Evolutionary conservation across 2,329 filamentous ascomycete species (phyloP), one percentile per base, ranked within the genome.

Genomic region (Penicillium sp.): DNA sequence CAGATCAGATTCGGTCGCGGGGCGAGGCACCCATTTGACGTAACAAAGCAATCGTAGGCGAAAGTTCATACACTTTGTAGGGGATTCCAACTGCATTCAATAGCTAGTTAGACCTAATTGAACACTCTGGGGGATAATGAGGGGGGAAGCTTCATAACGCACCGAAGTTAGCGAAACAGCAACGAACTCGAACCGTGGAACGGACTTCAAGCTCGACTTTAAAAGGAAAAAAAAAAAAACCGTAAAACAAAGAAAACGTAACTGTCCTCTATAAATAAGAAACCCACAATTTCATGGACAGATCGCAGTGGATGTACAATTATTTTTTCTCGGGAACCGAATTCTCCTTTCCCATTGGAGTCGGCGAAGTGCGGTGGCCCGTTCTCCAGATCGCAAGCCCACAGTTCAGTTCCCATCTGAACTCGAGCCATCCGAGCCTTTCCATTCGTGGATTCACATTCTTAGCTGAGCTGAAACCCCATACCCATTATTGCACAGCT

Each of bases 381-480:
- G 45, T 57, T 57, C 60, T 60, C 55, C 55, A 59, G 52, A 63
- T 57, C 54, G 26, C 33, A 48, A 49, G 24, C 33, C 47, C 53
- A 50, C 47, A 49, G 33, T 37, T 29, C 53, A 50, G 37, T 46
- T n/a, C 22, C 42, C 14, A 48, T 27, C 27, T 24, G 19, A 43
- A 29, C 31, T 48, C 11, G 44, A 29, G 24, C 16, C 22, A 22
- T 56, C 49, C 57, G 16, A 47, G 29, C 26, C 31, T 29, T 39
- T 59, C 39, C 54, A 61, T 61, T 61, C 49, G 59, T 43, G 31
- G 39, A 45, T 26, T 33, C 29, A 31, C 31, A n/a, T 37, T 54
- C 27, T 52, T 48, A 63, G 54, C 55, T 58, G 60, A 63, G 57
- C 59, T 62, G 59, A 62, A 49, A 50, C 26, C 49, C 42, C 49